Percentiles rank a stretch among this genome's conserved stretches.
phyloP scores from a whole-genome alignment of 2,329 filamentous ascomycete genomes.

The Hymenoscyphus fructigenus region DNA sequence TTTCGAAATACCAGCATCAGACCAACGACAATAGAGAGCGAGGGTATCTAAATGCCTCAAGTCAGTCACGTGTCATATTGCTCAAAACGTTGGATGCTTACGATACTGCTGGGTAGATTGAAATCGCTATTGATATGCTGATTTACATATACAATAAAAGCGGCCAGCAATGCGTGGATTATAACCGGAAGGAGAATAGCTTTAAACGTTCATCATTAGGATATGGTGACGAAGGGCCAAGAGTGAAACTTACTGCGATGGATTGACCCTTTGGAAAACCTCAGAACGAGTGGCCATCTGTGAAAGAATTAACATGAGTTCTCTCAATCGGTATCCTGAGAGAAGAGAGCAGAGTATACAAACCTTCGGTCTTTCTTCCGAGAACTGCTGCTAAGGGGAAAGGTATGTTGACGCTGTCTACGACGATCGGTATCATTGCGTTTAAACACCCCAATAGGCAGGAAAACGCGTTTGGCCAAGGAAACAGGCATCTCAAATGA shows the following conservation, averaged over 20 bases:
- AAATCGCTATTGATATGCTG: constrained; percentile 49
- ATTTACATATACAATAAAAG: constrained; percentile 58
- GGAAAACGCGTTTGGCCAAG: constrained; percentile 25
- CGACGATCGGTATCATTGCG: constrained; percentile 17
- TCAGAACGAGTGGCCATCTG: constrained; percentile 62
- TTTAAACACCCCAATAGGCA: constrained; percentile 24
- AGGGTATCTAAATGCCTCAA: constrained; percentile 48
- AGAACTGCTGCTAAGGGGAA: constrained; percentile 31
- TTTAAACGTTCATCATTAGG: constrained; percentile 14
- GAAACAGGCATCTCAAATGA: constrained; percentile 25
- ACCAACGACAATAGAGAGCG: constrained; percentile 64
- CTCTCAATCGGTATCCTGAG: not conserved
- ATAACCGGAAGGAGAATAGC: constrained; percentile 57
- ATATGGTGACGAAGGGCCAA: not conserved
- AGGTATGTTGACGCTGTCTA: constrained; percentile 20
- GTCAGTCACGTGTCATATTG: constrained; percentile 9
- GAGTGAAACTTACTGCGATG: constrained; percentile 42
- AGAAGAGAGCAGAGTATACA: not conserved
- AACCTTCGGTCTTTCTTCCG: constrained; percentile 35
- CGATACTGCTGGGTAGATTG: constrained; percentile 57
- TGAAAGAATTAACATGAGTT: constrained; percentile 23
- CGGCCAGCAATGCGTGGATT: constrained; percentile 57
- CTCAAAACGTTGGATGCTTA: constrained; percentile 32
- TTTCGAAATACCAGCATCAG: constrained; percentile 68
- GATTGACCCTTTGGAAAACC: constrained; percentile 64